phyloP scores from a whole-genome alignment of 345 rosid species.

The Balakata baccata region DNA sequence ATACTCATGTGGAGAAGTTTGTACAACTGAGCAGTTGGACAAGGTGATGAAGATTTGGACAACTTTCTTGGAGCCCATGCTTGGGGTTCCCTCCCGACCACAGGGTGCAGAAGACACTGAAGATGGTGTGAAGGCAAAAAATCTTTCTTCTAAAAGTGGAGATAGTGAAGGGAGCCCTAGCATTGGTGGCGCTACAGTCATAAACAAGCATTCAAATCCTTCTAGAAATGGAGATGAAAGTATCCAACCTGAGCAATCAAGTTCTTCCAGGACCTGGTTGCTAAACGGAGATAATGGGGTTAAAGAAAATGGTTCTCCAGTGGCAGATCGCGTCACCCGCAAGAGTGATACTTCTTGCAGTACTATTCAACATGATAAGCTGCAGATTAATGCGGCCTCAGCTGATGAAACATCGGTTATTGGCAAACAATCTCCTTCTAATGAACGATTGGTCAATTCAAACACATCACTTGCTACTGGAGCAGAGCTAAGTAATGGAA shows the following conservation, averaged over 20 bases:
- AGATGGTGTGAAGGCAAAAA: constrained; percentile 65
- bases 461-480: constrained; percentile 34
- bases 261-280: constrained; percentile 50
- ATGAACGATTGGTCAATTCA: constrained; percentile 32
- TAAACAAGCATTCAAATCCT: constrained; percentile 49
- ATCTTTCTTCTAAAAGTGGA: constrained; percentile 46
- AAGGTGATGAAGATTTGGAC: constrained; percentile 92
- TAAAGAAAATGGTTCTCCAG: constrained; percentile 46
- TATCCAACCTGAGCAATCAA: constrained; percentile 51
- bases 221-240: constrained; percentile 54
- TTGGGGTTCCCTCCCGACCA: constrained; percentile 80
- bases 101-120: constrained; percentile 81
- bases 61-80: constrained; percentile 80
- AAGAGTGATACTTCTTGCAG: constrained; percentile 37
- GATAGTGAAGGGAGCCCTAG: constrained; percentile 60
- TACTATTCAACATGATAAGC: constrained; percentile 45
- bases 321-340: constrained; percentile 29
- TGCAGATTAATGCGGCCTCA: constrained; percentile 38
- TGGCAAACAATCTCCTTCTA: constrained; percentile 41
- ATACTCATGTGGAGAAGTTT: constrained; percentile 90
- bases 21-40: constrained; percentile 80
- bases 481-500: constrained; percentile 53
- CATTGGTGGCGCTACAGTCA: constrained; percentile 36
- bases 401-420: constrained; percentile 49
- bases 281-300: constrained; percentile 47